phyloP scores from a whole-genome alignment of 2,329 filamentous ascomycete species.

The Botryotinia globosa region DNA sequence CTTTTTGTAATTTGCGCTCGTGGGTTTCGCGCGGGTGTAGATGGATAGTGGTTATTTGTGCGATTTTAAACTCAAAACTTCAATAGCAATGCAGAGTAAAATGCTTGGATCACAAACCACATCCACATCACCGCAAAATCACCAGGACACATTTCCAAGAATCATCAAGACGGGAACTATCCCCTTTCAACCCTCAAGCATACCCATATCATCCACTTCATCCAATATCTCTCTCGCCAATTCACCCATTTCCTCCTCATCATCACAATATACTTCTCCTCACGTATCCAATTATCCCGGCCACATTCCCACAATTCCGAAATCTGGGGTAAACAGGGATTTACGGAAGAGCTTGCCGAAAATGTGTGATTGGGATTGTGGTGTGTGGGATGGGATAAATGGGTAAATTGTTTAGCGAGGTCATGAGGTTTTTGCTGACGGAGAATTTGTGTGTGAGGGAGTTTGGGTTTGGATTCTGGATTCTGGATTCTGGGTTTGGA shows the following conservation, averaged over 20 bases:
- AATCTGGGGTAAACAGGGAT: constrained; percentile 14
- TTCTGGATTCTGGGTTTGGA: neutral
- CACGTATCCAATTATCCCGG: neutral
- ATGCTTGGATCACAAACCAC: neutral
- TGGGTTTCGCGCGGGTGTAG: neutral
- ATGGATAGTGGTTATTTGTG: neutral
- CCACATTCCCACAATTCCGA: neutral
- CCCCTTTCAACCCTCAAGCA: neutral
- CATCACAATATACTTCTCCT: neutral
- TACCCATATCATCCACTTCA: neutral
- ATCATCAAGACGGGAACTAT: neutral
- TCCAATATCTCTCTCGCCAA: neutral
- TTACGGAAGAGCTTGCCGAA: neutral
- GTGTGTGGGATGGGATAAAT: neutral
- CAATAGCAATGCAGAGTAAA: neutral
- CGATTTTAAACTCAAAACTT: neutral
- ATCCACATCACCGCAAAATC: neutral
- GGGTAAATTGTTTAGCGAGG: constrained; percentile 1
- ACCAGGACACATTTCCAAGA: neutral
- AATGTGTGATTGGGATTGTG: neutral
- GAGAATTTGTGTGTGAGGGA: neutral
- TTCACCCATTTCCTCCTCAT: neutral
- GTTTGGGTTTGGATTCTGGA: neutral
- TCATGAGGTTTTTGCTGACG: neutral
- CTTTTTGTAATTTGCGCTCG: neutral